Percentiles rank a stretch among this genome's conserved stretches.
phyloP scores from a whole-genome alignment of 352 stramenopile species.

The Peronospora belbahrii region DNA sequence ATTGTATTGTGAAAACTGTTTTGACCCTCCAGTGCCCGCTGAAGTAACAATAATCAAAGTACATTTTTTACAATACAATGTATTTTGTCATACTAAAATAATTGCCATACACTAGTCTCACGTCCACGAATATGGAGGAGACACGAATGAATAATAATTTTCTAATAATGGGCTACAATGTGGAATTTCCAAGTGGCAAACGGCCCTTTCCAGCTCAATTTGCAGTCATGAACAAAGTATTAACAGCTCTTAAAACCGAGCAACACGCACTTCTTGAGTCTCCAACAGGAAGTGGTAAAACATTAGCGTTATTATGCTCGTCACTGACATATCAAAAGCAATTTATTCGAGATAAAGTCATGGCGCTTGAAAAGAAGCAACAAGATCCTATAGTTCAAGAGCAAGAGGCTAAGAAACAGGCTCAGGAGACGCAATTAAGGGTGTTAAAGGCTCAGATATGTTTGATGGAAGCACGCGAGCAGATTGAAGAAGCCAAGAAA shows the following conservation, averaged over 20 bases:
- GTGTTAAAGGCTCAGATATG: conserved; percentile 15
- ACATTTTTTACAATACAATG: too few relatives aligned
- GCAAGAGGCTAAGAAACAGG: conserved; percentile 14
- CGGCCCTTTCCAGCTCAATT: conserved; percentile 78
- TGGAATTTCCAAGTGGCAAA: conserved; percentile 74
- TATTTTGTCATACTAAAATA: too few relatives aligned
- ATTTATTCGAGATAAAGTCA: conserved; percentile 34
- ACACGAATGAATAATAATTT: conserved; percentile 7
- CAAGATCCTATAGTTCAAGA: conserved; percentile 1
- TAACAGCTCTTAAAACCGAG: conserved; percentile 66
- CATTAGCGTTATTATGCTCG: conserved; percentile 75
- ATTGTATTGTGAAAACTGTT: too few relatives aligned
- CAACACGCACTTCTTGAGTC: conserved; percentile 83
- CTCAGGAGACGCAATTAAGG: conserved; percentile 12
- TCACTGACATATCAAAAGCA: conserved; percentile 73
- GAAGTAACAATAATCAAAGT: too few relatives aligned
- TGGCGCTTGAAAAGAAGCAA: conserved; percentile 3
- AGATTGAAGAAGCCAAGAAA: conserved; percentile 17
- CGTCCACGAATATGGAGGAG: too few relatives aligned
- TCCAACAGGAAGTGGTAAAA: conserved; percentile 80
- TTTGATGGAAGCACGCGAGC: conserved; percentile 16
- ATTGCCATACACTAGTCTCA: too few relatives aligned
- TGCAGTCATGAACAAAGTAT: conserved; percentile 83
- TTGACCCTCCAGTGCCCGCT: too few relatives aligned
- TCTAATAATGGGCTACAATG: conserved; percentile 81